Percentiles rank a stretch among this genome's conserved stretches.
Evolutionary conservation across 345 rosid genomes (phyloP).

Genomic region (Ceriops decandra): DNA sequence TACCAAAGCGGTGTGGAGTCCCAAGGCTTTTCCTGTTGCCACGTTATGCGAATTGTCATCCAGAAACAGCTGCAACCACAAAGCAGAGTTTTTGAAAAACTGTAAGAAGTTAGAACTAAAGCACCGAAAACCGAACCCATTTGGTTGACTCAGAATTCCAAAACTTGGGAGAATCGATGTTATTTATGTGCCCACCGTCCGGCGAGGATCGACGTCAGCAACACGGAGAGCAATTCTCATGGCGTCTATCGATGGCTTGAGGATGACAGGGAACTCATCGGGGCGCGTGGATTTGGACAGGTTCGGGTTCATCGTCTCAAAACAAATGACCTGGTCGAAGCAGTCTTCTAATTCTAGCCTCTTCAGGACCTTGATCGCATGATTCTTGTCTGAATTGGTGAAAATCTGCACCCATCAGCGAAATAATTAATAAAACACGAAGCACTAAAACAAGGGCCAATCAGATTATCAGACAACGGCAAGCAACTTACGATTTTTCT

Average conservation of each 20-base stretch:
- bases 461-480: neutral
- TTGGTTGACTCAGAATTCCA: too few species aligned
- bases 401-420: slow-evolving; percentile 43
- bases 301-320: slow-evolving; percentile 88
- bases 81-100: neutral
- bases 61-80: slow-evolving; percentile 51
- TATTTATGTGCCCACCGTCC: slow-evolving; percentile 42
- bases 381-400: slow-evolving; percentile 83
- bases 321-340: slow-evolving; percentile 78
- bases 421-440: neutral
- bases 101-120: neutral
- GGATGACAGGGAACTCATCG: slow-evolving; percentile 66
- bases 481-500: slow-evolving; percentile 59
- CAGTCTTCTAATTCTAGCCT: slow-evolving; percentile 68
- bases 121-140: neutral
- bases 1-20: slow-evolving; percentile 75
- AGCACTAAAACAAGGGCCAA: neutral
- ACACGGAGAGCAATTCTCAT: slow-evolving; percentile 62
- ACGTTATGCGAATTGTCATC: slow-evolving; percentile 73
- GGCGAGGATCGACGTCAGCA: slow-evolving; percentile 59
- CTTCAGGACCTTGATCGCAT: slow-evolving; percentile 54
- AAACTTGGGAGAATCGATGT: neutral
- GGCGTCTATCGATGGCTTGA: slow-evolving; percentile 77
- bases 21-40: slow-evolving; percentile 67
- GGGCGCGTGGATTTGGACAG: slow-evolving; percentile 55